phyloP scores from a whole-genome alignment of 2,329 filamentous ascomycete species.

The Phaeosphaeria sp. region DNA sequence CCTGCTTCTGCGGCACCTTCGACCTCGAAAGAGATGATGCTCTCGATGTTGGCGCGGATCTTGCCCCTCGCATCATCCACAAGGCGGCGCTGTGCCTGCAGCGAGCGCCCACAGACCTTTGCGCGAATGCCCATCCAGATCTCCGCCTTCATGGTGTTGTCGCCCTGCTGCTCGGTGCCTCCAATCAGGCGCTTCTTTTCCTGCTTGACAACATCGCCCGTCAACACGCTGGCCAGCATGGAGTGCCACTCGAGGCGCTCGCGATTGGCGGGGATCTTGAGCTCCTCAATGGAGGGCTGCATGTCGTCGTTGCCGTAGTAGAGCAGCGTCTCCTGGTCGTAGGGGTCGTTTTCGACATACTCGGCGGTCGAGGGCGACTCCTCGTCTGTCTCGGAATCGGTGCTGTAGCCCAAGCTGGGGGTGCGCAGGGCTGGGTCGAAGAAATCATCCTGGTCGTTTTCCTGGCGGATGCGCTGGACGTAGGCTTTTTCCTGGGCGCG shows the following conservation, averaged over 20 bases:
- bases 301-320: conserved; percentile 91
- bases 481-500: conserved; percentile 93
- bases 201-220: conserved; percentile 95
- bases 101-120: conserved; percentile 80
- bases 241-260: conserved; percentile 97
- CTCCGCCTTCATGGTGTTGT: conserved; percentile 70
- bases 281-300: conserved; percentile 86
- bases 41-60: conserved; percentile 78
- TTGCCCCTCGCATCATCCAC: conserved; percentile 82
- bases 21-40: conserved; percentile 91
- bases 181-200: conserved; percentile 96
- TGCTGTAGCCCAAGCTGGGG: conserved; percentile 69
- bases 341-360: conserved; percentile 80
- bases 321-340: conserved; percentile 90
- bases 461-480: conserved; percentile 86
- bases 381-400: conserved; percentile 85
- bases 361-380: conserved; percentile 87
- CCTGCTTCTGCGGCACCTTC: conserved; percentile 92
- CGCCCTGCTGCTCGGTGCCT: conserved; percentile 74
- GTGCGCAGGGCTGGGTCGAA: conserved; percentile 72
- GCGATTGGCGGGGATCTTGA: conserved; percentile 84
- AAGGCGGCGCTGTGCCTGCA: conserved; percentile 84
- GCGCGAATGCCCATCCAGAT: conserved; percentile 90
- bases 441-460: conserved; percentile 72
- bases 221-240: conserved; percentile 94